These are phyloP conservation scores for Rhizoctonia solani DNA, from an alignment of 1,284 basidiomycete genomes.

Conservation along the genomic window DNA sequence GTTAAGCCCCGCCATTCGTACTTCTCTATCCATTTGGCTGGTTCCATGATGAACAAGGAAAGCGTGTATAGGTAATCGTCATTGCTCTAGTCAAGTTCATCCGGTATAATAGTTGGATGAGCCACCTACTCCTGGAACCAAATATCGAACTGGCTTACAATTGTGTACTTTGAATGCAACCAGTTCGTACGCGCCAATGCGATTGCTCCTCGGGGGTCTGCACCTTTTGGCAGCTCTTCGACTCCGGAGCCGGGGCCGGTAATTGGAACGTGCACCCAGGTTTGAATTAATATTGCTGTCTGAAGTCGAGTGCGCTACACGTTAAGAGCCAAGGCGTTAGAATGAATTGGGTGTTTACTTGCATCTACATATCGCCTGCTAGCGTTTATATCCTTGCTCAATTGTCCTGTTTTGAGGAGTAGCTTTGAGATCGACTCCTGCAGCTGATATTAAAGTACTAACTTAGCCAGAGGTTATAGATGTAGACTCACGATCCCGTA, in stretches of 20 bases:
- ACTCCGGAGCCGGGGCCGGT: constrained; percentile 22
- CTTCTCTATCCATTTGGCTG: not conserved
- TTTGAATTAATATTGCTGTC: constrained; percentile 18
- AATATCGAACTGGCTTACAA: not conserved
- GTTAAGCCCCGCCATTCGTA: constrained; percentile 24
- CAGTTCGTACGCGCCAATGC: constrained; percentile 27
- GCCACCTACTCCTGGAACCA: not conserved
- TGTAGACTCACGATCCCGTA: constrained; percentile 17
- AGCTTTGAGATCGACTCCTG: constrained; percentile 22
- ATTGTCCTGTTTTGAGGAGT: constrained; percentile 9
- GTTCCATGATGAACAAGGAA: constrained; percentile 17
- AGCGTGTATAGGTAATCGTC: constrained; percentile 21
- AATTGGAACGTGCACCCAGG: constrained; percentile 20
- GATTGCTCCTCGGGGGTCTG: constrained; percentile 22
- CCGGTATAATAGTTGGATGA: not conserved
- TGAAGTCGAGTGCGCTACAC: not conserved
- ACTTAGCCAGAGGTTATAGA: not conserved
- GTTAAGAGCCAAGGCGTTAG: not conserved
- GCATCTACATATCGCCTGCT: constrained; percentile 18
- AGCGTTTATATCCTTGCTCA: constrained; percentile 8
- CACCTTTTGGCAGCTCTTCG: not conserved
- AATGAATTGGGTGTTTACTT: not conserved
- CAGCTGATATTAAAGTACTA: not conserved
- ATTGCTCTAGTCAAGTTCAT: constrained; percentile 12
- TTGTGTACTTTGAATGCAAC: constrained; percentile 26